Evolutionary conservation across 1,284 basidiomycete genomes (phyloP).

Genomic region (Moniliella sp.): DNA sequence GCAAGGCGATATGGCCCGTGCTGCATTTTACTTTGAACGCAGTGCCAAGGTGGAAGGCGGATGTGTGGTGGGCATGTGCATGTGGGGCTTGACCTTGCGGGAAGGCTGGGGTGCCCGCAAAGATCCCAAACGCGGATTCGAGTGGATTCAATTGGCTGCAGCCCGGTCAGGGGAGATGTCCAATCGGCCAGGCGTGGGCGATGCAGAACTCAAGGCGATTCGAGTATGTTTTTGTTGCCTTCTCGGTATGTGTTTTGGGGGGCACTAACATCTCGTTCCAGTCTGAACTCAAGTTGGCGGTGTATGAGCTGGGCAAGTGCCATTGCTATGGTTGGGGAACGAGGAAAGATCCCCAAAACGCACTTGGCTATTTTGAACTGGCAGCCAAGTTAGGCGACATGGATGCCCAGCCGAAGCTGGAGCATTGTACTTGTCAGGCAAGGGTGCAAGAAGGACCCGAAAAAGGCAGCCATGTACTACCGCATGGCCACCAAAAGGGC

Average conservation of each 20-base stretch:
- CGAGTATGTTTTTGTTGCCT: conserved; percentile 14
- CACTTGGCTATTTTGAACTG: conserved; percentile 48
- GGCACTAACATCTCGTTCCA: too few species aligned
- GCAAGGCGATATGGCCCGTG: conserved; percentile 50
- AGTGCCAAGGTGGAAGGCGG: conserved; percentile 55
- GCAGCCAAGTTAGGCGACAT: conserved; percentile 63
- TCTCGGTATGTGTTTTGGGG: not conserved
- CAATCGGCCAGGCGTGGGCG: conserved; percentile 37
- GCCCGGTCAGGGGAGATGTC: conserved; percentile 58
- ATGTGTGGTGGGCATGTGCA: conserved; percentile 68
- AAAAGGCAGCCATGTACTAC: conserved; percentile 69
- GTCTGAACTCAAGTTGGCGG: conserved; percentile 60
- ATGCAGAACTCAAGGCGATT: conserved; percentile 35
- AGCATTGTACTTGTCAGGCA: conserved; percentile 62
- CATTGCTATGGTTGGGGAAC: conserved; percentile 80
- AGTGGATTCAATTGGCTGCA: conserved; percentile 60
- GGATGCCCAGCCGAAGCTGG: conserved; percentile 56
- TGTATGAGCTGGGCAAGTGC: conserved; percentile 76
- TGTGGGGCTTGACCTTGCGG: conserved; percentile 67
- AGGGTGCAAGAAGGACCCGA: conserved; percentile 63
- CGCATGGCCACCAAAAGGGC: conserved; percentile 46
- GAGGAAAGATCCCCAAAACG: conserved; percentile 54
- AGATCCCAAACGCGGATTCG: conserved; percentile 46
- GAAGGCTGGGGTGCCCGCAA: conserved; percentile 69
- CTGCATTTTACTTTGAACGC: conserved; percentile 56